Evolutionary conservation across 2,329 filamentous ascomycete species (phyloP).

Genomic region (Trichophyton mentagrophytes): DNA sequence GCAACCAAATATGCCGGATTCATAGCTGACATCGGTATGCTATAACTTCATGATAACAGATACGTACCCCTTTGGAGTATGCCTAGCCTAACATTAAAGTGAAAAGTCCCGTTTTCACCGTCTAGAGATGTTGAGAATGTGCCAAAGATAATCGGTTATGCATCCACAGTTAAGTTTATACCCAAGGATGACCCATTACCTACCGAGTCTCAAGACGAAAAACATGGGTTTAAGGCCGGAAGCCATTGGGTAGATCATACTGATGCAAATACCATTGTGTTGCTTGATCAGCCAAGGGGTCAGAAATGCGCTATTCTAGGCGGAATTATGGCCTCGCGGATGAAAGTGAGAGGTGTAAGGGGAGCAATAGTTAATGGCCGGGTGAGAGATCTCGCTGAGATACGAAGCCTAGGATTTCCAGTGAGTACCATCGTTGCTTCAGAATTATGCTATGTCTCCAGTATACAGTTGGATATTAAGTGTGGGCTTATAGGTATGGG

Average conservation of each 20-base stretch:
- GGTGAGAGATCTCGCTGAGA: conserved; percentile 52
- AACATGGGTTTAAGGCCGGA: conserved; percentile 43
- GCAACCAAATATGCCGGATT: conserved; percentile 51
- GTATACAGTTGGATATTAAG: background rate
- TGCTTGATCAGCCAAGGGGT: conserved; percentile 52
- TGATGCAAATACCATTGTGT: conserved; percentile 46
- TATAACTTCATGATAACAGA: background rate
- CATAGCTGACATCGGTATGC: conserved; percentile 48
- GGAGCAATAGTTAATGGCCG: conserved; percentile 56
- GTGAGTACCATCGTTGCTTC: conserved; percentile 24
- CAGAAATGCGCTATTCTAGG: conserved; percentile 61
- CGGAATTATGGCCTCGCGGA: conserved; percentile 62
- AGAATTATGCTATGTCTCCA: background rate
- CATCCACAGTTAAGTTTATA: conserved; percentile 42
- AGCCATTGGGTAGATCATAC: conserved; percentile 59
- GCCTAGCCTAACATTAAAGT: background rate
- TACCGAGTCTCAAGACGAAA: conserved; percentile 16
- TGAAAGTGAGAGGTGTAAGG: conserved; percentile 48
- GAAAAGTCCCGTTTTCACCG: conserved; percentile 25
- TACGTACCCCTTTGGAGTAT: background rate
- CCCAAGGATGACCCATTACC: conserved; percentile 40
- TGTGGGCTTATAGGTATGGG: conserved; percentile 28
- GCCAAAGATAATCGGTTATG: conserved; percentile 31
- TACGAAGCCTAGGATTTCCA: conserved; percentile 44
- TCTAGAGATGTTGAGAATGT: conserved; percentile 18